Conservation (phyloP, 2,329 filamentous ascomycete genomes). For the Fusarium scirpi region DNA sequence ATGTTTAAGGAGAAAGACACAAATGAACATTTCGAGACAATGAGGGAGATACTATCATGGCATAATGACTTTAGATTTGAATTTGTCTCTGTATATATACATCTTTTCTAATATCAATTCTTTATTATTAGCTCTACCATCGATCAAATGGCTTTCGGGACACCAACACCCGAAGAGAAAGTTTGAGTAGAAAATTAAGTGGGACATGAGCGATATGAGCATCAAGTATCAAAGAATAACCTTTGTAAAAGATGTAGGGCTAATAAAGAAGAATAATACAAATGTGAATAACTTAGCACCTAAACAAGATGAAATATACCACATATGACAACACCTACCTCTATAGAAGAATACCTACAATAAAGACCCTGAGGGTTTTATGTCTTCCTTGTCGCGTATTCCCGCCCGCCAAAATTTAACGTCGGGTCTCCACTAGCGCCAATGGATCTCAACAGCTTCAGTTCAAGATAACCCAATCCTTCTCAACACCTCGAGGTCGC, state of each 20-base stretch:
- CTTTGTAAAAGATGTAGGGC: not conserved
- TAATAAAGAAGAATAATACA: not conserved
- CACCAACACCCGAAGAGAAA: not conserved
- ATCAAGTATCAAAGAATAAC: not conserved
- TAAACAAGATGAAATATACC: not conserved
- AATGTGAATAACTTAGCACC: too few relatives aligned
- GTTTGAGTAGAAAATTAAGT: constrained; percentile 9
- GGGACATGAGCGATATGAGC: not conserved
- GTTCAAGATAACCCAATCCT: constrained; percentile 30
- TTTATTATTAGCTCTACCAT: not conserved
- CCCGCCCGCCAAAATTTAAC: constrained; percentile 51
- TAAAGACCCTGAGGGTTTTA: constrained; percentile 12
- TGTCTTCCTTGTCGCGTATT: constrained; percentile 18
- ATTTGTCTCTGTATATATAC: not conserved
- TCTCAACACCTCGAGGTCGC: constrained; percentile 42
- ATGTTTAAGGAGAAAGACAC: not conserved
- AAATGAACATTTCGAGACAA: not conserved
- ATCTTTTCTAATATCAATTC: not conserved
- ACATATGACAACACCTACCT: not conserved
- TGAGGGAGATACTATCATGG: rapidly evolving
- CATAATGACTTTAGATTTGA: not conserved
- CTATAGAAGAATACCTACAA: not conserved
- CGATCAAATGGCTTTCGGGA: constrained; percentile 1
- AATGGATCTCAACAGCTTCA: constrained; percentile 30
- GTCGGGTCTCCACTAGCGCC: constrained; percentile 39